Conservation (phyloP, 1,284 basidiomycete genomes). For the Ganoderma sinense region DNA sequence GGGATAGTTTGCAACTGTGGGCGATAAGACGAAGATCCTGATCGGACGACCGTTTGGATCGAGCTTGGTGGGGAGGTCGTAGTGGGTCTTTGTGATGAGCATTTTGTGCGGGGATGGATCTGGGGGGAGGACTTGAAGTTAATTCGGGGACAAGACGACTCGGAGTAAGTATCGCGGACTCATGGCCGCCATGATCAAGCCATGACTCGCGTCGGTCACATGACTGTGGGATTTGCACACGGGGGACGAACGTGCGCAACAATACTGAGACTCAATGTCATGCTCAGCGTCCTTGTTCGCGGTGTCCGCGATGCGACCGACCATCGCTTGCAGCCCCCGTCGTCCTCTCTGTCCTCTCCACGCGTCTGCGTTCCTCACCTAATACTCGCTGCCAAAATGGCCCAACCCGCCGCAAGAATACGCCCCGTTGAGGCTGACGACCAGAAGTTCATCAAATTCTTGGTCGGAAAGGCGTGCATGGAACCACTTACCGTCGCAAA, state of each 20-base stretch:
- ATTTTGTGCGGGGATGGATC: conserved; percentile 41
- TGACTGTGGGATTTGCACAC: not conserved
- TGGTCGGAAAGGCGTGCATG: conserved; percentile 74
- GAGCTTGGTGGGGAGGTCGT: conserved; percentile 78
- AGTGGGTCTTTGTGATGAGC: conserved; percentile 82
- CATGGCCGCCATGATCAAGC: too few species aligned
- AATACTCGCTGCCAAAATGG: conserved; percentile 25
- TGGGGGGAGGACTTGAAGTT: too few species aligned
- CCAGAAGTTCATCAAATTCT: conserved; percentile 66
- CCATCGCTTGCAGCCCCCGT: conserved; percentile 6
- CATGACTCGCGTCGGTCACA: conserved; percentile 10
- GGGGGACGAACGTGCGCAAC: conserved; percentile 27
- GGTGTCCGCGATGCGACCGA: too few species aligned
- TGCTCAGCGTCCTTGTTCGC: too few species aligned
- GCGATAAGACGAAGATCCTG: conserved; percentile 80
- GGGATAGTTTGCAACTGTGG: conserved; percentile 74
- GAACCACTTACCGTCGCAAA: conserved; percentile 78
- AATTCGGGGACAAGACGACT: too few species aligned
- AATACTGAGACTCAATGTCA: too few species aligned
- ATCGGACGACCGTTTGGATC: conserved; percentile 71
- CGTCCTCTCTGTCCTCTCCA: not conserved
- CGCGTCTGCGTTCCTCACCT: not conserved
- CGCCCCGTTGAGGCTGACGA: conserved; percentile 61
- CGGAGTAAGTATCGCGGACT: too few species aligned
- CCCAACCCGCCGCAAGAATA: conserved; percentile 53